Base-by-base conservation (phyloP, 441 rosid genomes). In the Dalechampia spathulata region DNA sequence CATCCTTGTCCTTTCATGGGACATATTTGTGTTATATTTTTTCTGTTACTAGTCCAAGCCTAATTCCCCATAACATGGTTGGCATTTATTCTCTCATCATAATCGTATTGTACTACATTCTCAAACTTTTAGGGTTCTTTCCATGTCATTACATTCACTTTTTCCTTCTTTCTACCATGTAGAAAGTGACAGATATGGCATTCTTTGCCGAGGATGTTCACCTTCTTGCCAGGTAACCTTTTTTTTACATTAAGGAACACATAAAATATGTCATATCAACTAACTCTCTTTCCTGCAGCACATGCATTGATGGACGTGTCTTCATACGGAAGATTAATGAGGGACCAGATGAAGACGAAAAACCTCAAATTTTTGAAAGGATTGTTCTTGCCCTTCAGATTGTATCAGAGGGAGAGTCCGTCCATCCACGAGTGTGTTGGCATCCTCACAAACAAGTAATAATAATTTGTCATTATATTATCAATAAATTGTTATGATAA, bases 191-290 rank as follows among this genome's bases (percentile, higher is more conserved):
- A 17, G 99, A 93, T 60, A 90, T 93, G 97, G 83, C 81, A 41
- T 93, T 93, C 75, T 93, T 85, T 54, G 90, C 92, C 2, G 89
- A 85, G 69, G 89, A 93, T 83, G 92, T 87, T 72, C 90, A 93
- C 74, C 80, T 86, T 59, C 74, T 93, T 70, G 99, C 97, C 48
- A 90, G 97, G 97, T 90, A 80, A 28, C 50, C 46, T 36, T 57
- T 55, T 20, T 26, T 6, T 39, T 30, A 32, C 73, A 67, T 9
- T 17, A 11, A 49, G 15, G 48, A 27, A 36, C 62, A 11, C 25
- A 17, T 48, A 27, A 51, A 15, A 37, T 52, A 25, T 27, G 30
- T 44, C 25, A 36, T 39, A 52, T 36, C 44, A 57, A 12, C 55
- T 73, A 26, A 67, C 52, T 42, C 44, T 46, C 52, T 21, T n/a